Percentiles rank a stretch among this genome's conserved stretches.
Conservation (phyloP, 1,284 basidiomycete species). For the Baeospora myosura region DNA sequence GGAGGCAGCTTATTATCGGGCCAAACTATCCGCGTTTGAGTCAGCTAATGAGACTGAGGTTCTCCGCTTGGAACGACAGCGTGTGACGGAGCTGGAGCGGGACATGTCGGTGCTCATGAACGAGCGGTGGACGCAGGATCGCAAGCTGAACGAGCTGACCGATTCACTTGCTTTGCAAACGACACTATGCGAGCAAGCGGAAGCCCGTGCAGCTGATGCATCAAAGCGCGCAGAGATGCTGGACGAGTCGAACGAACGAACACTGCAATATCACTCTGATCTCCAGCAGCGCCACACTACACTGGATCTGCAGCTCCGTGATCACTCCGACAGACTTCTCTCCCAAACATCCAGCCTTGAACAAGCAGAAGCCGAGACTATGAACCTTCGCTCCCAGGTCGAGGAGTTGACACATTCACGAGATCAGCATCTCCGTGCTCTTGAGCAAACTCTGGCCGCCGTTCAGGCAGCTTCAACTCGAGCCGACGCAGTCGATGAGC, state of each 20-base stretch:
- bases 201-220: slow-evolving; percentile 77
- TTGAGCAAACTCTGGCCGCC: slow-evolving; percentile 81
- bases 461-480: slow-evolving; percentile 71
- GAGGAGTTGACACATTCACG: slow-evolving; percentile 63
- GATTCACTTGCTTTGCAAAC: slow-evolving; percentile 73
- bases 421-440: slow-evolving; percentile 78
- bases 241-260: slow-evolving; percentile 73
- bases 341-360: slow-evolving; percentile 70
- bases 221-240: slow-evolving; percentile 74
- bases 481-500: slow-evolving; percentile 75
- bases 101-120: slow-evolving; percentile 63
- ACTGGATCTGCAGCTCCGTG: slow-evolving; percentile 68
- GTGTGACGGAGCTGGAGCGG: slow-evolving; percentile 74
- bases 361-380: slow-evolving; percentile 76
- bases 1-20: slow-evolving; percentile 94
- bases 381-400: slow-evolving; percentile 58
- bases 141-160: slow-evolving; percentile 65
- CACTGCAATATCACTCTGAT: slow-evolving; percentile 63
- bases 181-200: slow-evolving; percentile 72
- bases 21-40: slow-evolving; percentile 87
- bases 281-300: slow-evolving; percentile 61
- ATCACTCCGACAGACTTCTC: slow-evolving; percentile 73
- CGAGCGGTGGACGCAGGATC: slow-evolving; percentile 63
- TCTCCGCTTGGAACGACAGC: slow-evolving; percentile 73
- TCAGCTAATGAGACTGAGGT: slow-evolving; percentile 59